These are phyloP conservation scores for Cymodocea nodosa DNA, from an alignment of 116 monocot genomes.

Conservation along the genomic window DNA sequence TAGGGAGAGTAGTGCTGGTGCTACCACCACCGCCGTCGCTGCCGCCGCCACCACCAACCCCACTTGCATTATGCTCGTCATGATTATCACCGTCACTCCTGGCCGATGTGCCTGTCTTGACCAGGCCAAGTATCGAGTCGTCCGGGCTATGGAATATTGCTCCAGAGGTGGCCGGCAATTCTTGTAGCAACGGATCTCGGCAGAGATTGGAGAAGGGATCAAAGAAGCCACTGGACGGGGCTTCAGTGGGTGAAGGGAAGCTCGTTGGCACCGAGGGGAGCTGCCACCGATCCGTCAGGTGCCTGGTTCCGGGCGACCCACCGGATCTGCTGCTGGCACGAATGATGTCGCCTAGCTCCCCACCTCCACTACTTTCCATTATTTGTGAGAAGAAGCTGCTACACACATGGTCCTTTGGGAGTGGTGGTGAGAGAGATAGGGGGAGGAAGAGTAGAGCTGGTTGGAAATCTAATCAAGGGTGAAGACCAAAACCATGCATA, in stretches of 20 bases:
- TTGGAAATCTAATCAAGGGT: too few relatives aligned
- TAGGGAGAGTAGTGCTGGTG: background rate
- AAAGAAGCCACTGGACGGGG: slow-evolving; percentile 5
- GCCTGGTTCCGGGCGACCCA: background rate
- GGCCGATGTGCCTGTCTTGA: background rate
- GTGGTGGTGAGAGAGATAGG: too few relatives aligned
- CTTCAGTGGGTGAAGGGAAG: background rate
- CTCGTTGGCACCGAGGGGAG: background rate
- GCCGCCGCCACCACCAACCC: background rate
- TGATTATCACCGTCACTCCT: too few relatives aligned
- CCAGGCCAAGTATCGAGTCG: background rate
- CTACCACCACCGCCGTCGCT: background rate
- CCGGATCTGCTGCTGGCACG: slow-evolving; percentile 23
- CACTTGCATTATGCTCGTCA: too few relatives aligned
- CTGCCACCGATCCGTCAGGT: slow-evolving; percentile 16
- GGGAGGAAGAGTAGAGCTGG: too few relatives aligned
- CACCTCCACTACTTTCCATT: slow-evolving; percentile 39
- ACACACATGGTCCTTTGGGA: slow-evolving; percentile 15
- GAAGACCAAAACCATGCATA: background rate
- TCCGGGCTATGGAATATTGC: slow-evolving; percentile 6
- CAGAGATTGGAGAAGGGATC: slow-evolving; percentile 17
- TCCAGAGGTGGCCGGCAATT: slow-evolving; percentile 3
- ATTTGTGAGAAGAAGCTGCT: slow-evolving; percentile 50
- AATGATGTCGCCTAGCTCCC: slow-evolving; percentile 66
- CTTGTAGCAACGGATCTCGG: slow-evolving; percentile 29